Conservation (phyloP, 192 early-diverging fungal genomes). For the Coemansia sp. region DNA sequence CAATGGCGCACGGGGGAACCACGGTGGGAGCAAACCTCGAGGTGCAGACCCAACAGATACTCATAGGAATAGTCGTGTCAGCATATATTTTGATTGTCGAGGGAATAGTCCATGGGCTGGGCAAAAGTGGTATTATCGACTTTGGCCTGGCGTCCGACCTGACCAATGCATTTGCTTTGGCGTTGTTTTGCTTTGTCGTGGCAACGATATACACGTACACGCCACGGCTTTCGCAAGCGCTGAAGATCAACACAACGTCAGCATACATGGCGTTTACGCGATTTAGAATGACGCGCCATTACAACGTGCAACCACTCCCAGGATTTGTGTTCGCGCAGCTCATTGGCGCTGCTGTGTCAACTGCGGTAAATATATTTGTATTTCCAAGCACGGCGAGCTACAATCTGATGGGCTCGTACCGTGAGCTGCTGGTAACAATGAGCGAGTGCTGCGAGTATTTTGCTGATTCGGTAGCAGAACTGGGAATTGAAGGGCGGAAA, state of each 20-base stretch:
- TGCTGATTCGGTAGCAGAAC: slow-evolving; percentile 4
- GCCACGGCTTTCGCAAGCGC: slow-evolving; percentile 25
- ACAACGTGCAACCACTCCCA: slow-evolving; percentile 24
- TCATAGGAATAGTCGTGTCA: slow-evolving; percentile 15
- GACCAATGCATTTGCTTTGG: slow-evolving; percentile 21
- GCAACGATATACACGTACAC: slow-evolving; percentile 26
- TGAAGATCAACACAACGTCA: slow-evolving; percentile 37
- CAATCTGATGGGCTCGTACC: slow-evolving; percentile 22
- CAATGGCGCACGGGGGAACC: slow-evolving; percentile 41
- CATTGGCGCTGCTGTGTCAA: slow-evolving; percentile 34
- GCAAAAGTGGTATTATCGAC: slow-evolving; percentile 9
- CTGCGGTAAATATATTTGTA: slow-evolving; percentile 39
- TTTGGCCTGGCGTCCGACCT: slow-evolving; percentile 23
- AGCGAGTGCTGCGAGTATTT: slow-evolving; percentile 37
- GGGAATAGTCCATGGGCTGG: slow-evolving; percentile 16
- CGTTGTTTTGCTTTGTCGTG: slow-evolving; percentile 30
- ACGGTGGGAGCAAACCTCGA: slow-evolving; percentile 46
- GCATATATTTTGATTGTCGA: slow-evolving; percentile 31
- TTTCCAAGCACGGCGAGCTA: slow-evolving; percentile 41
- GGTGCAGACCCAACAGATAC: slow-evolving; percentile 38
- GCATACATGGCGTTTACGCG: slow-evolving; percentile 27
- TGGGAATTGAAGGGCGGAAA: slow-evolving; percentile 16
- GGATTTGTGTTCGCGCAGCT: slow-evolving; percentile 38
- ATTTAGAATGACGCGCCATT: slow-evolving; percentile 9
- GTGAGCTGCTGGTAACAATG: slow-evolving; percentile 22